Base-by-base conservation (phyloP, 2,329 filamentous ascomycete species). In the Tolypocladium nubicola region DNA sequence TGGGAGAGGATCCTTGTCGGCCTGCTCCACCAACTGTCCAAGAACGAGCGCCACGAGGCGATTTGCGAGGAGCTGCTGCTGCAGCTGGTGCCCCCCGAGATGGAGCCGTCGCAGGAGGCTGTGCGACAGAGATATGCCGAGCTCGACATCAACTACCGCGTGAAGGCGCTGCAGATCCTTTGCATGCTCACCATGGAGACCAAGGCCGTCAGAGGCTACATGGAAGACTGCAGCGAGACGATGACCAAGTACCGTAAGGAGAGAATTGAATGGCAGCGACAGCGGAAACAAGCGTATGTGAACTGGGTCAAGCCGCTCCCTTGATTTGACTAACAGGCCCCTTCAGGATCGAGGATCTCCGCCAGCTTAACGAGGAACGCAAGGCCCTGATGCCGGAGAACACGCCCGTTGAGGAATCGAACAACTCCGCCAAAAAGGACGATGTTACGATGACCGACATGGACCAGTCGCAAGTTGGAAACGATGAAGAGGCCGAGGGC, bases 201-300 rank as follows among this genome's bases (percentile, higher is more conserved):
- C 0, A 92, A 90, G 68, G 86, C 88, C 2, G 83, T 97, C 63
- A 86, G 93, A 56, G 86, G 84, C 19, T 96, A 95, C 68, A 88
- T 99, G 78, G 90, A 96, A 63, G 87, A 93, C 61, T 96, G 92
- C 73, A 90, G 88, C 62, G 89, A 93, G 67, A 89, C 90, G 56
- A 97, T 97, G 92, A 99, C 94, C 1, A 84, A 86, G 56, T 90
- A 95, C 67, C 86, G 94, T 54, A 99, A 99, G 72, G 89, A 95
- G 69, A 97, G 96, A 75, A 96, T 97, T 60, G 90, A 96, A 62
- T 88, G 85, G 73, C 93, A 97, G 73, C 84, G 91, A 62, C 84
- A 88, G 64, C 85, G 88, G 61, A 86, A 86, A 63, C 79, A 82
- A 70, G 76, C 78, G 82, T 86, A 75, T 72, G 83, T 37, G 26